Evolutionary conservation across 768 basidiomycete genomes (phyloP).

Genomic region (Phylloporus sp.): DNA sequence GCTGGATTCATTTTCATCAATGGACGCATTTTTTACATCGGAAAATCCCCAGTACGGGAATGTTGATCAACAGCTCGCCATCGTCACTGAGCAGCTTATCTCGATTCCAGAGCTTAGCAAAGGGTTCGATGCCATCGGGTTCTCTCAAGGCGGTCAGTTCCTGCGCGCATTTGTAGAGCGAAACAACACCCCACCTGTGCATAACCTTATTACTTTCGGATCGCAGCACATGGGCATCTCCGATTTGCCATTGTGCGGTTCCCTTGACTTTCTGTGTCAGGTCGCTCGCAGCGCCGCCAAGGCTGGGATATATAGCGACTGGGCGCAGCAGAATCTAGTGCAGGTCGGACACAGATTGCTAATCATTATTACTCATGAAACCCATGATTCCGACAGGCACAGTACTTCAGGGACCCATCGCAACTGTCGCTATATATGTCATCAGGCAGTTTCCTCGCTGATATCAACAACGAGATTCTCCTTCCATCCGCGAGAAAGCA

Average conservation of each 20-base stretch:
- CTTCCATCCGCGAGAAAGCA: slow-evolving; percentile 45
- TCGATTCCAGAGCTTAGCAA: slow-evolving; percentile 55
- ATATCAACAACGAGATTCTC: slow-evolving; percentile 71
- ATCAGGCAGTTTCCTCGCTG: slow-evolving; percentile 61
- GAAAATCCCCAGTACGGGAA: slow-evolving; percentile 62
- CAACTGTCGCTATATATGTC: slow-evolving; percentile 54
- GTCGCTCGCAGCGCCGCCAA: slow-evolving; percentile 57
- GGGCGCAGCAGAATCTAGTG: slow-evolving; percentile 72
- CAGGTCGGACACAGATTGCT: slow-evolving; percentile 45
- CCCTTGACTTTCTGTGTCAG: slow-evolving; percentile 66
- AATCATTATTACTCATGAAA: not conserved
- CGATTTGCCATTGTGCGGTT: slow-evolving; percentile 61
- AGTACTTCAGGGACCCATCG: slow-evolving; percentile 76
- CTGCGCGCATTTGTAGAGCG: slow-evolving; percentile 79
- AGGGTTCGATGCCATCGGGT: slow-evolving; percentile 85
- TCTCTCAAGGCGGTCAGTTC: slow-evolving; percentile 89
- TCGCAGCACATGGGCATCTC: slow-evolving; percentile 85
- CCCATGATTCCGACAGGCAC: slow-evolving; percentile 48
- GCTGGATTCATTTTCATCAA: not conserved
- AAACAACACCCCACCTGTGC: slow-evolving; percentile 65
- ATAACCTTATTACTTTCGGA: slow-evolving; percentile 84
- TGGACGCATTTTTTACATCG: slow-evolving; percentile 1
- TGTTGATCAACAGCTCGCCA: slow-evolving; percentile 61
- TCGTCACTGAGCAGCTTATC: slow-evolving; percentile 60
- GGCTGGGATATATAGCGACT: slow-evolving; percentile 62